Conservation (phyloP, 78 protist species). For the Dictyostelium capitatum region DNA sequence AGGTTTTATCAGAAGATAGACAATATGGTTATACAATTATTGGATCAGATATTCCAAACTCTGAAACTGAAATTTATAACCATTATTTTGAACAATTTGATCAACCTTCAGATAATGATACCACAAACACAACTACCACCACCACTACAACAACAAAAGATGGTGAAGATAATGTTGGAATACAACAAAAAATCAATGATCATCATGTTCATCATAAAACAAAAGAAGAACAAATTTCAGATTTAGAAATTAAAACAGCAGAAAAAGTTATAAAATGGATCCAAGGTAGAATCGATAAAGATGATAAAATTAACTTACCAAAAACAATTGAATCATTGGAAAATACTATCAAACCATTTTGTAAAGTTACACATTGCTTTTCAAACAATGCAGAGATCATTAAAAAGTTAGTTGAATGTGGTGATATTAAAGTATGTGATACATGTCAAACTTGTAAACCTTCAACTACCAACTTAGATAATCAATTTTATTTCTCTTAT, state of each 20-base stretch:
- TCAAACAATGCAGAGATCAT: neutral
- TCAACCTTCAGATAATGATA: neutral
- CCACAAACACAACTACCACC: neutral
- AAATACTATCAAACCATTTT: constrained; percentile 39
- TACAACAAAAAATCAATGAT: neutral
- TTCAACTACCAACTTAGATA: neutral
- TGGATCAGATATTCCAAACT: constrained; percentile 27
- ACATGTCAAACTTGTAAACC: constrained; percentile 60
- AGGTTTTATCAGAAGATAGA: constrained; percentile 26
- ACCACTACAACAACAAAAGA: neutral
- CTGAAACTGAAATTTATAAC: constrained; percentile 16
- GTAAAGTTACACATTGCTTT: constrained; percentile 11
- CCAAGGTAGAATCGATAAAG: constrained; percentile 9
- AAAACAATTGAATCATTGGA: constrained; percentile 20
- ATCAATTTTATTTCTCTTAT: constrained; percentile 30
- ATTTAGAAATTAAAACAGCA: neutral
- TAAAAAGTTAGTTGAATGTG: constrained; percentile 11
- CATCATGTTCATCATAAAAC: neutral
- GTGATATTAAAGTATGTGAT: constrained; percentile 45
- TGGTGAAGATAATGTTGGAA: neutral
- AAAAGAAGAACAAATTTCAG: constrained; percentile 19
- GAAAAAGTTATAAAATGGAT: constrained; percentile 49
- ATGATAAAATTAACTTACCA: constrained; percentile 35
- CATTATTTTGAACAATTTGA: neutral
- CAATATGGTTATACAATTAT: constrained; percentile 20